Percentiles rank a stretch among this genome's conserved stretches.
phyloP scores from a whole-genome alignment of 768 basidiomycete species.

The Leucosporidium yakuticum region DNA sequence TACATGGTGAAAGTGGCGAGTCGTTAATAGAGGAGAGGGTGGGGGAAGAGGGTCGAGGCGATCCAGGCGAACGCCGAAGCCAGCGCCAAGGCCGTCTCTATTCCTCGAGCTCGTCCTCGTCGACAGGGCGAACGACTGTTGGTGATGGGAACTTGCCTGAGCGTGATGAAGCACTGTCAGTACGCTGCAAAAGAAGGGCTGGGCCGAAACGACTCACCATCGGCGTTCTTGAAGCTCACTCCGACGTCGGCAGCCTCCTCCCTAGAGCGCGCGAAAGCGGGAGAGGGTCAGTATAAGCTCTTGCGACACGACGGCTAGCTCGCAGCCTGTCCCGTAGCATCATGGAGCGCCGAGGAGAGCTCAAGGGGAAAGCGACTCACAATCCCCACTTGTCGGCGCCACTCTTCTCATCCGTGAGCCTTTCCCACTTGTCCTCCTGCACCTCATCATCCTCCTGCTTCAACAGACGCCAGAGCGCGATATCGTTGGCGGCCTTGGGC shows the following conservation, averaged over 20 bases:
- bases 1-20: no score
- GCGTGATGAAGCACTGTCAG: no score
- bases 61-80: no score
- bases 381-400: constrained; percentile 29
- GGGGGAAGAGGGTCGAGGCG: no score
- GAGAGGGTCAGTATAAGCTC: no score
- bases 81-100: no score
- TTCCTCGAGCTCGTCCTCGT: constrained; percentile 16
- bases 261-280: not conserved
- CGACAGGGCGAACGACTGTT: constrained; percentile 9
- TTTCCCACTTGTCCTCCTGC: constrained; percentile 19
- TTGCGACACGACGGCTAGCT: not conserved
- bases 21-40: no score
- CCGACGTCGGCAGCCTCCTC: constrained; percentile 24
- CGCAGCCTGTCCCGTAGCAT: not conserved
- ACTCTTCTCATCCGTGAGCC: constrained; percentile 27
- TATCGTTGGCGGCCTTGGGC: constrained; percentile 2
- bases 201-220: constrained; percentile 3
- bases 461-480: constrained; percentile 27
- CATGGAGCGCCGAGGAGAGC: not conserved
- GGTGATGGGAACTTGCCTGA: constrained; percentile 24
- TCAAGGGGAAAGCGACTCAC: constrained; percentile 8
- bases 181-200: no score
- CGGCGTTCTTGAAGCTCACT: constrained; percentile 17
- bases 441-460: not conserved